Percentiles rank a stretch among this genome's conserved stretches.
Conservation (phyloP, 2,329 filamentous ascomycete genomes). For the Ambrosiella xylebori region DNA sequence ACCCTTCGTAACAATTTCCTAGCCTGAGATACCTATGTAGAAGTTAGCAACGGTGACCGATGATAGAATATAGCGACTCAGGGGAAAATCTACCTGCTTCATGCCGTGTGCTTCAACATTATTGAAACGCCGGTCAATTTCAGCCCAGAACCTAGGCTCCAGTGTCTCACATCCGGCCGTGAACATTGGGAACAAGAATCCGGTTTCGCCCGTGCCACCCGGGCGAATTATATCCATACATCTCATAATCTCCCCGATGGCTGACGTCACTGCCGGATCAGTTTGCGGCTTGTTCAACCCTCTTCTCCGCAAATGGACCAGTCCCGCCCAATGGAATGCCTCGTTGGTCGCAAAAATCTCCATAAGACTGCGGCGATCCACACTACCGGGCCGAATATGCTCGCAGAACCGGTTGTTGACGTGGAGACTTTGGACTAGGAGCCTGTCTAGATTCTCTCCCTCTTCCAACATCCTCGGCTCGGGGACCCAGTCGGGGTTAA, state of each 20-base stretch:
- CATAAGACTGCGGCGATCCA: slow-evolving; percentile 37
- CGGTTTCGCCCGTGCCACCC: slow-evolving; percentile 56
- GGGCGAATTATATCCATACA: slow-evolving; percentile 44
- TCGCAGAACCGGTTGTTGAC: slow-evolving; percentile 26
- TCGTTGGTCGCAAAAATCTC: slow-evolving; percentile 58
- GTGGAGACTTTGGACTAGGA: slow-evolving; percentile 28
- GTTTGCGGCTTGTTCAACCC: slow-evolving; percentile 44
- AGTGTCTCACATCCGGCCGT: slow-evolving; percentile 61
- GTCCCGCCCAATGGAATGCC: slow-evolving; percentile 62
- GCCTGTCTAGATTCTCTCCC: slow-evolving; percentile 30
- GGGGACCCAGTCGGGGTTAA: slow-evolving; percentile 38
- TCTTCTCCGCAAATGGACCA: slow-evolving; percentile 59
- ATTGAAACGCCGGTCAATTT: slow-evolving; percentile 48
- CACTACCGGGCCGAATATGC: slow-evolving; percentile 30
- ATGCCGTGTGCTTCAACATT: slow-evolving; percentile 57
- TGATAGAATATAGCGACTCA: background rate
- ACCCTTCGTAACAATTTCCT: slow-evolving; percentile 48
- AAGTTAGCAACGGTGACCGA: slow-evolving; percentile 12
- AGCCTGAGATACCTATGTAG: slow-evolving; percentile 36
- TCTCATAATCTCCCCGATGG: slow-evolving; percentile 44
- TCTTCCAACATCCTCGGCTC: slow-evolving; percentile 41
- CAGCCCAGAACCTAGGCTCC: slow-evolving; percentile 34
- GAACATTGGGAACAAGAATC: slow-evolving; percentile 66
- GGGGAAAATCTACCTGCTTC: slow-evolving; percentile 43
- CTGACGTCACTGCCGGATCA: slow-evolving; percentile 43